Evolutionary conservation across 805 yeast species (phyloP), one percentile per base, ranked within the genome.

Genomic region (Lachancea mirantina): DNA sequence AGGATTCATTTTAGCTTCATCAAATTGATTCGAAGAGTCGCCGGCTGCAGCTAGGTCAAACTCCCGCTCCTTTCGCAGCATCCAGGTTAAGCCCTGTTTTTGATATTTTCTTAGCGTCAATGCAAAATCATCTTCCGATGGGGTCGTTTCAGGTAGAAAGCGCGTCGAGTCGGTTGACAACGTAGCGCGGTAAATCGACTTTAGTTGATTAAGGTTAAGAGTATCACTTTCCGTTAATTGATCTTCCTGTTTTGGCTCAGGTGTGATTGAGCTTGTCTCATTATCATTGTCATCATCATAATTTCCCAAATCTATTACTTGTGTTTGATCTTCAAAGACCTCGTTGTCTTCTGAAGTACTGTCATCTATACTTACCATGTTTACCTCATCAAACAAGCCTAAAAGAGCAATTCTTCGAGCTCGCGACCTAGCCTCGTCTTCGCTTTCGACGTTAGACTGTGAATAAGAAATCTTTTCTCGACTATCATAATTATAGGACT

Each of bases 51-150:
- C 23, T 8, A 47, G 41, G 11, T 44, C 68, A 39, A 70, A 57
- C 41, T 79, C 87, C 23, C 72, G 67, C 50, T 87, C 95, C 35
- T 89, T 64, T 19, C 76, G 68, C n/a, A 85, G 58, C 89, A 87
- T 79, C 96, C 96, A 87, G 1, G 88, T 74, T 19, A 85, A 59
- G 0, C 94, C 95, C 46, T 79, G 84, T 40, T 72, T 77, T 56
- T 89, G 97, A 53, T 89, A 89, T 1, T 76, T 71, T 35, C 95
- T 64, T 30, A 89, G 59, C 1, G 62, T 61, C 30, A 88, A 45
- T 6, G 64, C 65, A 47, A 87, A 81, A 2, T 65, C 46, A 34
- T 70, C 69, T 1, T 48, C 46, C 4, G 63, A 41, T 0, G 73
- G 76, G 2, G 76, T 76, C 1, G 81, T 71, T 39, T 74, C 78